phyloP scores from a whole-genome alignment of 1,139 yeast genomes.

The Ashbya aceris region DNA sequence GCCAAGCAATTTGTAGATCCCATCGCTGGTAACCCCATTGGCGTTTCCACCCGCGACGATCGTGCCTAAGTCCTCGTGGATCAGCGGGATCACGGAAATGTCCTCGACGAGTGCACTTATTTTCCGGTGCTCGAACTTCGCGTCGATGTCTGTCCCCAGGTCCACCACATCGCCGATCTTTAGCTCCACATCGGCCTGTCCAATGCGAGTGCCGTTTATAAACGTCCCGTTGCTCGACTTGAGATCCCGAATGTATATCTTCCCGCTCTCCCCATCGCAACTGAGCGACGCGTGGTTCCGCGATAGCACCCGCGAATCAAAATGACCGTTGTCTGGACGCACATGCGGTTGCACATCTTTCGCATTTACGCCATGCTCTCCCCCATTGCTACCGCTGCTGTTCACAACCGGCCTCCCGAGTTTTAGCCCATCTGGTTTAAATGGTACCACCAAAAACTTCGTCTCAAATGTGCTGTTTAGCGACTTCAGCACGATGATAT shows the following conservation, averaged over 20 bases:
- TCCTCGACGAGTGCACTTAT: slow-evolving; percentile 75
- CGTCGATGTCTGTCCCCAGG: slow-evolving; percentile 85
- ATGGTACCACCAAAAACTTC: slow-evolving; percentile 72
- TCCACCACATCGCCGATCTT: slow-evolving; percentile 72
- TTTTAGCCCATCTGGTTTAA: slow-evolving; percentile 72
- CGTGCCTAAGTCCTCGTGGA: slow-evolving; percentile 15
- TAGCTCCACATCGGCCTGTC: slow-evolving; percentile 47
- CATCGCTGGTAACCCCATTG: slow-evolving; percentile 4
- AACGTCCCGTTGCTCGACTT: slow-evolving; percentile 94
- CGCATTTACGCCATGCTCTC: slow-evolving; percentile 27
- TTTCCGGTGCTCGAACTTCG: slow-evolving; percentile 71
- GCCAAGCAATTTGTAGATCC: neutral
- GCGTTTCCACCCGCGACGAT: slow-evolving; percentile 1
- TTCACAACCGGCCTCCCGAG: slow-evolving; percentile 66
- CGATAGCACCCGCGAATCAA: slow-evolving; percentile 86
- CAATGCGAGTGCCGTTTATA: slow-evolving; percentile 64
- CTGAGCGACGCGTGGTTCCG: slow-evolving; percentile 90
- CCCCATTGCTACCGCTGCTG: slow-evolving; percentile 37
- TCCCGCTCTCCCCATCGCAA: slow-evolving; percentile 59
- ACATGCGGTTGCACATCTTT: slow-evolving; percentile 32
- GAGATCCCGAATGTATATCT: slow-evolving; percentile 71
- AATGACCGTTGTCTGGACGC: slow-evolving; percentile 74
- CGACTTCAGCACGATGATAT: slow-evolving; percentile 59
- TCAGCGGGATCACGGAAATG: slow-evolving; percentile 48
- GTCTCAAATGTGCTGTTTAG: slow-evolving; percentile 75